Conservation (phyloP, 2,329 filamentous ascomycete species). For the Alternaria hordeiaustralica region DNA sequence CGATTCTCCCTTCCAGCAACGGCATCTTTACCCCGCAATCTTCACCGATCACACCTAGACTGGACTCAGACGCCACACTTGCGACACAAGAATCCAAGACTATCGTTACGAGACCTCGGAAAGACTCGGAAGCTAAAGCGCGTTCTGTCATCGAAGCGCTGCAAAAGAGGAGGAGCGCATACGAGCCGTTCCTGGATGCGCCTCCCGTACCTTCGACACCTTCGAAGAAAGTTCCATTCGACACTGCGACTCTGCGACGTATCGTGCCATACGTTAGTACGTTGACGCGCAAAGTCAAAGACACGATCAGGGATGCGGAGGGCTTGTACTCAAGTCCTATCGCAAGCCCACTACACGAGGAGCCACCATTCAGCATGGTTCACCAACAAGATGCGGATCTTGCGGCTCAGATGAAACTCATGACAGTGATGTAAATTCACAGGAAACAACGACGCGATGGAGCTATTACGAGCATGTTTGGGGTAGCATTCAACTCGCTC, state of each 20-base stretch:
- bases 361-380: conserved; percentile 46
- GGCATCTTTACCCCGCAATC: conserved; percentile 47
- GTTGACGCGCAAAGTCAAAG: conserved; percentile 57
- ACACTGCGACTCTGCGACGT: conserved; percentile 68
- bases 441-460: conserved; percentile 27
- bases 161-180: conserved; percentile 55
- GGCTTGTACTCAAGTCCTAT: conserved; percentile 55
- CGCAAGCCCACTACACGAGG: conserved; percentile 44
- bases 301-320: conserved; percentile 55
- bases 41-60: conserved; percentile 37
- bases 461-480: conserved; percentile 9
- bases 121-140: conserved; percentile 65
- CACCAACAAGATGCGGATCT: conserved; percentile 44
- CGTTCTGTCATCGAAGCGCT: conserved; percentile 67
- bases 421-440: conserved; percentile 49
- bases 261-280: conserved; percentile 63
- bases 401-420: conserved; percentile 49
- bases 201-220: conserved; percentile 34
- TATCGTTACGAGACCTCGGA: conserved; percentile 55
- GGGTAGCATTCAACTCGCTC: conserved; percentile 4
- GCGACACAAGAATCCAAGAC: conserved; percentile 34
- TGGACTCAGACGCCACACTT: conserved; percentile 29
- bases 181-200: conserved; percentile 32
- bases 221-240: conserved; percentile 67
- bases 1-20: conserved; percentile 45